Evolutionary conservation across 2,329 filamentous ascomycete species (phyloP), one percentile per base, ranked within the genome.

Genomic region (Hymenoscyphus repandus): DNA sequence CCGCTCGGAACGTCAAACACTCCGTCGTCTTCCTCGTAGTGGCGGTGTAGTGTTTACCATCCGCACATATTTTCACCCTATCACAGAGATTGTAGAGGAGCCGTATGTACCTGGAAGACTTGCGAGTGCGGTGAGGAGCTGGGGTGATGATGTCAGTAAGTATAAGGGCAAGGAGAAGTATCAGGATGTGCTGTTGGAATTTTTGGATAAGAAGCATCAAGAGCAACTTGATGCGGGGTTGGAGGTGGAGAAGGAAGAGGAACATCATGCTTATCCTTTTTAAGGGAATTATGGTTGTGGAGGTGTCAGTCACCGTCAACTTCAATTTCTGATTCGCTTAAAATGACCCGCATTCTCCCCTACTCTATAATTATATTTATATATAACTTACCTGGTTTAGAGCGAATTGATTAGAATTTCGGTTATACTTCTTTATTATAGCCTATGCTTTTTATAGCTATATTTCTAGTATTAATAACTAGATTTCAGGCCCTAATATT

Each of bases 101-200:
- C 83, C 83, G 15, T 88, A 87, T 65, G 88, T 95, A 0, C 88
- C 89, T 0, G 88, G 89, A 0, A 69, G 89, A 32, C 66, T 95
- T 62, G 89, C 89, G 2, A 88, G 85, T 59, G 88, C 87, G 5
- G 71, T 95, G 3, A 73, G 89, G 36, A 92, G 88, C 66, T 93
- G 89, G 89, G 87, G 85, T 1, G 81, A 85, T 39, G 83, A 90
- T 69, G 88, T 93, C 6, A 78, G 78, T 13, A 72, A 71, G 58
- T 95, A 95, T 65, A 93, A 93, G 70, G 88, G 90, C 0, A 82
- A 76, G 64, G 85, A 88, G 58, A 80, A 76, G 70, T 95, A 90
- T 67, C 78, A 75, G 17, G 79, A 84, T 22, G 83, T 92, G 0
- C 60, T 95, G 63, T 68, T 95, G 53, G 83, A 89, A 66, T 95